Evolutionary conservation across 2,329 filamentous ascomycete species (phyloP).

Genomic region (Monosporascus cannonballus): DNA sequence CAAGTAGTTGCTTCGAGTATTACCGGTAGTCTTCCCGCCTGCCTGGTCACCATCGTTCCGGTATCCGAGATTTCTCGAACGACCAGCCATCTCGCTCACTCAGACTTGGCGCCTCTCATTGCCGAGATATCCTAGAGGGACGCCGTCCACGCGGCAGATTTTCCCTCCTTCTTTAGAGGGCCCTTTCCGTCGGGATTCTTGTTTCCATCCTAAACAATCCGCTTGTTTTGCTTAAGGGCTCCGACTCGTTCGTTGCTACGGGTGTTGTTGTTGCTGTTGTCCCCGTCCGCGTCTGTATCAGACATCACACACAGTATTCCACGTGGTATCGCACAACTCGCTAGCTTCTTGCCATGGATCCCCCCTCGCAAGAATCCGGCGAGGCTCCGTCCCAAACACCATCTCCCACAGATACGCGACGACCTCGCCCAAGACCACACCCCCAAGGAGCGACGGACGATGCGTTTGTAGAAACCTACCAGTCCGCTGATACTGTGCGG

Average conservation of each 20-base stretch:
- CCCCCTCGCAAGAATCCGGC: conserved; percentile 31
- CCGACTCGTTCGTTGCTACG: neutral
- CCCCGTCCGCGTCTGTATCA: neutral
- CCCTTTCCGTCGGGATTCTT: no score
- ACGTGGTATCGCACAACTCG: neutral
- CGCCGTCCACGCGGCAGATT: no score
- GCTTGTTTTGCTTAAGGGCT: no score
- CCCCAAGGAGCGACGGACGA: conserved; percentile 33
- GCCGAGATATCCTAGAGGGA: no score
- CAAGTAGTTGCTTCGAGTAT: no score
- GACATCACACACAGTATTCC: conserved; percentile 1
- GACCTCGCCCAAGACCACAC: conserved; percentile 28
- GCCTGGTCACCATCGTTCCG: no score
- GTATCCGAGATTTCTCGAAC: no score
- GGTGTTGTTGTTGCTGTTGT: neutral
- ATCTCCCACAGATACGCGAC: conserved; percentile 47
- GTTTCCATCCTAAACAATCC: no score
- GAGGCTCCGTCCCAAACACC: conserved; percentile 31
- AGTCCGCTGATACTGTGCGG: conserved; percentile 55
- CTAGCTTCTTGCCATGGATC: conserved; percentile 35
- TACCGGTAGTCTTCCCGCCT: no score
- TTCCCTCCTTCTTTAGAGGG: no score
- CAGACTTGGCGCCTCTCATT: no score
- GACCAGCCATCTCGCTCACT: no score
- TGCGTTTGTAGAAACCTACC: conserved; percentile 46